These are phyloP conservation scores for Tuber microsphaerosporum DNA, from an alignment of 495 filamentous ascomycete species.

Conservation along the genomic window DNA sequence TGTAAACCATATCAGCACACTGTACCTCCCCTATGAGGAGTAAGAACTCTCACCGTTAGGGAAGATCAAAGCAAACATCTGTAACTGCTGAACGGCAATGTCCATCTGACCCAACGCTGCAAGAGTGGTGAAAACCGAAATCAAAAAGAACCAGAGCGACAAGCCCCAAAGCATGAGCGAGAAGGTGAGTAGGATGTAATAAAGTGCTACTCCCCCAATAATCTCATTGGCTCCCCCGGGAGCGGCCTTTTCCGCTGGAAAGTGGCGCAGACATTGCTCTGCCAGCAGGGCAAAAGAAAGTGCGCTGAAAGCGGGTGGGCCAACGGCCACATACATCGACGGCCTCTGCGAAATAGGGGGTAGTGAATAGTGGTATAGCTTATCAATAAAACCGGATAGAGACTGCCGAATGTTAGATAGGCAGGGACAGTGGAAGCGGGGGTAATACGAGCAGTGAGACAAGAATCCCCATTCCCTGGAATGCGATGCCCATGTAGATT, in stretches of 20 bases:
- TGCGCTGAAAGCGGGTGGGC: constrained; percentile 35
- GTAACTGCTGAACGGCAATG: constrained; percentile 24
- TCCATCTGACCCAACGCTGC: constrained; percentile 22
- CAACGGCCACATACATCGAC: constrained; percentile 29
- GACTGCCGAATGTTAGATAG: constrained; percentile 14
- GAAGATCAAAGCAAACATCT: constrained; percentile 34
- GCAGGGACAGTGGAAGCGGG: background rate
- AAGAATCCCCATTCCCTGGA: constrained; percentile 37
- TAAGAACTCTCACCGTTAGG: constrained; percentile 24
- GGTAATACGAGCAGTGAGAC: constrained; percentile 27
- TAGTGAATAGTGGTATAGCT: constrained; percentile 24
- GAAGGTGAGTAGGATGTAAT: constrained; percentile 27
- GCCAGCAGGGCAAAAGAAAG: constrained; percentile 31
- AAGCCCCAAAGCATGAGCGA: constrained; percentile 38
- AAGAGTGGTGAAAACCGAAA: constrained; percentile 28
- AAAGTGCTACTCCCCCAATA: constrained; percentile 29
- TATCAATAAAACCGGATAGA: constrained; percentile 25
- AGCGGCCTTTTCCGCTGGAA: constrained; percentile 10
- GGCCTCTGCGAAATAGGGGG: constrained; percentile 15
- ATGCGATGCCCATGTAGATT: constrained; percentile 29
- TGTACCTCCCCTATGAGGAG: background rate
- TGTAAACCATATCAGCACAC: background rate
- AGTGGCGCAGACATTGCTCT: constrained; percentile 28
- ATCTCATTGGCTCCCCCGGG: constrained; percentile 20
- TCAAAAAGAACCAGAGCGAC: constrained; percentile 33